Evolutionary conservation across 176 grass and related monocot species (phyloP).

Genomic region (Ensete glaucum): DNA sequence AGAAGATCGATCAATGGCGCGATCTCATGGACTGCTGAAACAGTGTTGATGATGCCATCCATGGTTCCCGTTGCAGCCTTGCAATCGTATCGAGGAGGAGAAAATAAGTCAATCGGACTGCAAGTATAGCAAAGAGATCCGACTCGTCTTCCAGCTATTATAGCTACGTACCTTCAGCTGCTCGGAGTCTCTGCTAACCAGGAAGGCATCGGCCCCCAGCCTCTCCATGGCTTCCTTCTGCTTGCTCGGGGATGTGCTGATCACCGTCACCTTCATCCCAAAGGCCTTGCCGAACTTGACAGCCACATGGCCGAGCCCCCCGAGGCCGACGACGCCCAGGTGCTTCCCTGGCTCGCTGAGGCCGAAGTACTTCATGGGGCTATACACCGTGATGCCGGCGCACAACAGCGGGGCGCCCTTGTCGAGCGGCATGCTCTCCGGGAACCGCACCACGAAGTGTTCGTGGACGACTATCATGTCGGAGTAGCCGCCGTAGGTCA

Average conservation of each 20-base stretch:
- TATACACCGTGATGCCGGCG: constrained; percentile 58
- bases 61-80: neutral
- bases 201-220: constrained; percentile 51
- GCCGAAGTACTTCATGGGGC: constrained; percentile 52
- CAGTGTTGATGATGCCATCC: constrained; percentile 9
- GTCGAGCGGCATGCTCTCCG: constrained; percentile 48
- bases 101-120: too few relatives aligned
- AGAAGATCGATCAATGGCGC: neutral
- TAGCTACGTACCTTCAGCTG: neutral
- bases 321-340: constrained; percentile 48
- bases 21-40: neutral
- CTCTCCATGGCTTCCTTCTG: constrained; percentile 37
- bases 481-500: constrained; percentile 65
- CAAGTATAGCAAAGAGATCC: too few relatives aligned
- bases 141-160: too few relatives aligned
- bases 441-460: constrained; percentile 52
- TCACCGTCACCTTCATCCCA: constrained; percentile 66
- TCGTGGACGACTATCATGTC: constrained; percentile 35
- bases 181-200: constrained; percentile 20
- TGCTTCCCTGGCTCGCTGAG: constrained; percentile 33
- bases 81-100: neutral
- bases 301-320: constrained; percentile 58
- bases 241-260: constrained; percentile 47
- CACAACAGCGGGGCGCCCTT: constrained; percentile 51
- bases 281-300: constrained; percentile 67